These are phyloP conservation scores for Acer campestre DNA, from an alignment of 345 rosid genomes.

Conservation along the genomic window DNA sequence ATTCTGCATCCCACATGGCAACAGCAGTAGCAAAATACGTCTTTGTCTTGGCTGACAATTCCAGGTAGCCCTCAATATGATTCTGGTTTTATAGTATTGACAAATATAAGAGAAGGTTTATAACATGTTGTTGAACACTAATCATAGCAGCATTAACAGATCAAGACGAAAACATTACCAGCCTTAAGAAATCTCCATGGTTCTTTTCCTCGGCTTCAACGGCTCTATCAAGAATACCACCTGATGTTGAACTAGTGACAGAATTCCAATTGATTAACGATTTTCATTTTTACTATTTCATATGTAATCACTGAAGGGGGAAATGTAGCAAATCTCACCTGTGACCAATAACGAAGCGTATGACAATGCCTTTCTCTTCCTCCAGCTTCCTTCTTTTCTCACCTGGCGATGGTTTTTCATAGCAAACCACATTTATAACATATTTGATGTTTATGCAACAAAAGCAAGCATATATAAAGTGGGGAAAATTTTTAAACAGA, in stretches of 20 bases:
- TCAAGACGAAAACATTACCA: constrained; percentile 48
- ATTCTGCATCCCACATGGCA: constrained; percentile 85
- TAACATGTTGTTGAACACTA: constrained; percentile 1
- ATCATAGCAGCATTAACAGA: constrained; percentile 6
- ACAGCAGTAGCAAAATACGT: constrained; percentile 74
- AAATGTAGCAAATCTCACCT: constrained; percentile 44
- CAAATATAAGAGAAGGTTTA: constrained; percentile 4
- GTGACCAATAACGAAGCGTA: constrained; percentile 90
- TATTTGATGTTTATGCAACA: not conserved
- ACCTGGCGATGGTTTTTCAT: constrained; percentile 33
- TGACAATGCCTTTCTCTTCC: constrained; percentile 75
- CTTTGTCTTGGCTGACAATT: constrained; percentile 87
- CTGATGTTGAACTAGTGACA: constrained; percentile 41
- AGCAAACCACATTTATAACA: constrained; percentile 2
- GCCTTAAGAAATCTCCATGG: constrained; percentile 81
- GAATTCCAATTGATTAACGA: constrained; percentile 5
- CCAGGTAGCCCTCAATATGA: constrained; percentile 79
- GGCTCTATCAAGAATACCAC: constrained; percentile 73
- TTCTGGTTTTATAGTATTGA: constrained; percentile 46
- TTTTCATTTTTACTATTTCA: not conserved
- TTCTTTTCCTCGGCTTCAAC: constrained; percentile 71
- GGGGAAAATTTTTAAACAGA: not conserved
- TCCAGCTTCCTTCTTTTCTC: constrained; percentile 66
- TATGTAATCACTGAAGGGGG: not conserved
- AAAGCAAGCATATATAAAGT: not conserved